Conservation (phyloP, 2,329 filamentous ascomycete genomes). For the Dothistroma septosporum region DNA sequence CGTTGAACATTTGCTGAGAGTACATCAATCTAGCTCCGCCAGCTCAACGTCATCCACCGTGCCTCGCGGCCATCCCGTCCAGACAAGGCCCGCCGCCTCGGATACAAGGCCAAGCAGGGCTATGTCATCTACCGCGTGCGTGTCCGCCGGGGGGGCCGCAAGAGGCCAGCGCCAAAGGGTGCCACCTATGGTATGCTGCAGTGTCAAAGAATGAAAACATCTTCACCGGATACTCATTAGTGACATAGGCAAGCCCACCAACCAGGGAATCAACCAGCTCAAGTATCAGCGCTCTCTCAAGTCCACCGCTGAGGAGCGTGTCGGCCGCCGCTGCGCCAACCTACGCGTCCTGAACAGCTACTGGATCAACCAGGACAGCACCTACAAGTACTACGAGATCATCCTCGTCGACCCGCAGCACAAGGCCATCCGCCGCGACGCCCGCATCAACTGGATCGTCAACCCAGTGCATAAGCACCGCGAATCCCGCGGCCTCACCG, state of each 20-base stretch:
- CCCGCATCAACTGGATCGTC: constrained; percentile 99
- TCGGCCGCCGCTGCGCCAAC: constrained; percentile 98
- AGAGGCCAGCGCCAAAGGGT: constrained; percentile 94
- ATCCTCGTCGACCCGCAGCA: constrained; percentile 99
- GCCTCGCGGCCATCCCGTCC: constrained; percentile 96
- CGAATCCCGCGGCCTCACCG: constrained; percentile 93
- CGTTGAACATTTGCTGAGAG: constrained; percentile 99
- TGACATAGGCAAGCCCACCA: constrained; percentile 92
- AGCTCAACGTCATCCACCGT: constrained; percentile 99
- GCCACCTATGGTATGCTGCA: constrained; percentile 84
- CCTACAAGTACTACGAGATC: constrained; percentile 99
- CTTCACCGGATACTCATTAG: constrained; percentile 29
- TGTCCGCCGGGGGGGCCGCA: constrained; percentile 97
- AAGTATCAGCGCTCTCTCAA: constrained; percentile 99
- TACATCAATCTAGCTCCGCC: constrained; percentile 99
- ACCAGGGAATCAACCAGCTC: constrained; percentile 99
- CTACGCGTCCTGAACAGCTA: constrained; percentile 99
- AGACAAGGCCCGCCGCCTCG: constrained; percentile 99
- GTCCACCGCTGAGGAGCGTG: constrained; percentile 98
- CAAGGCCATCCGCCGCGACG: constrained; percentile 98
- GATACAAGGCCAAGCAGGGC: constrained; percentile 99
- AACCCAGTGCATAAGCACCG: constrained; percentile 99
- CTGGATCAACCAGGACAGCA: constrained; percentile 99
- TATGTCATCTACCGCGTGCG: constrained; percentile 99
- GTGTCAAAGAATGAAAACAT: constrained; percentile 4